Evolutionary conservation across 768 basidiomycete species (phyloP).

Genomic region (Chalciporus sphaerocephalus): DNA sequence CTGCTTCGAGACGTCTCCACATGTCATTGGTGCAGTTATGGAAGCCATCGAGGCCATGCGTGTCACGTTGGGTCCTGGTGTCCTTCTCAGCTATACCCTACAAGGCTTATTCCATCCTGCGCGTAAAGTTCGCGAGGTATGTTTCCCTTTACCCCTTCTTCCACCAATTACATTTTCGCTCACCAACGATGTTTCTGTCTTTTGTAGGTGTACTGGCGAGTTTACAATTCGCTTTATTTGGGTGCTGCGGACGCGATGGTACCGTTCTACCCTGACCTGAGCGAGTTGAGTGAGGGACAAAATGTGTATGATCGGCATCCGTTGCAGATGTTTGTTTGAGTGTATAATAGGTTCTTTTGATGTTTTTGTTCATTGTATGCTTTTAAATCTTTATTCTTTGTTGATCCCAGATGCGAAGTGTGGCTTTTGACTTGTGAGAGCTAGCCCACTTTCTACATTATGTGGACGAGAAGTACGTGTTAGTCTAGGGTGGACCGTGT

Average conservation of each 20-base stretch:
- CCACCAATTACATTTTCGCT: neutral
- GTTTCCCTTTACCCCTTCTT: constrained; percentile 14
- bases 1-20: constrained; percentile 96
- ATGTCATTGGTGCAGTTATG: constrained; percentile 98
- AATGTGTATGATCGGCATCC: constrained; percentile 85
- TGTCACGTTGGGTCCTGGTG: constrained; percentile 90
- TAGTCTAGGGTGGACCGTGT: no score
- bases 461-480: no score
- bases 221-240: constrained; percentile 92
- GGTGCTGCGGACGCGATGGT: constrained; percentile 90
- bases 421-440: no score
- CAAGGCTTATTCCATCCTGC: constrained; percentile 98
- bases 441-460: no score
- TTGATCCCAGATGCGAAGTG: no score
- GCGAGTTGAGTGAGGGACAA: constrained; percentile 86
- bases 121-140: constrained; percentile 90
- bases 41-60: constrained; percentile 98
- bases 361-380: neutral
- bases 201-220: constrained; percentile 76
- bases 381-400: no score
- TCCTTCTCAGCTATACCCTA: constrained; percentile 85
- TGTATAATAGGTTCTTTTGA: constrained; percentile 3
- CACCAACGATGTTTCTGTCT: neutral
- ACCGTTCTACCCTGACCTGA: constrained; percentile 89
- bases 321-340: constrained; percentile 76